Base-by-base conservation (phyloP, 805 yeast genomes). In the Tetrapisispora iriomotensis region DNA sequence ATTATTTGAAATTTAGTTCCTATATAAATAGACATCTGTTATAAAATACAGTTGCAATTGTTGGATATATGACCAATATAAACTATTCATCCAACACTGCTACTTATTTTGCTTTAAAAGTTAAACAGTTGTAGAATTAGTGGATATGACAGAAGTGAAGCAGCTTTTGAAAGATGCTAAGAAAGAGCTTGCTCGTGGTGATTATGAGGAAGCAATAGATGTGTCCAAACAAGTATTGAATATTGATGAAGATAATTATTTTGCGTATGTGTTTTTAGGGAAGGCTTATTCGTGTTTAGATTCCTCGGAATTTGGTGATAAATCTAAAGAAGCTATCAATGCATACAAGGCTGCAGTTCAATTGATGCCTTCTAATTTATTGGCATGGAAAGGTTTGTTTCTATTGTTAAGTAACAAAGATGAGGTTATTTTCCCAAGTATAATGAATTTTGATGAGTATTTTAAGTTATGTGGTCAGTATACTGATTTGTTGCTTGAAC, bases 381-480 rank as follows among this genome's bases (percentile, higher is more conserved):
- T 73, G 20, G 94, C 87, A 0, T 88, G 92, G 94, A 85, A 83
- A 51, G 97, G 97, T 1, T 67, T 79, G 43, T 61, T 77, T 42
- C 22, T 23, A 12, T 14, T 33, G 15, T 70, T 74, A 35, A 57
- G 75, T 0, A 44, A 58, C 10, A 46, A 46, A 29, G 34, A 37
- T 1, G 49, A 59, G 10, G 47, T 49, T 8, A 38, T 47, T 13
- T 29, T 57, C 5, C 54, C 64, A 3, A 70, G 74, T 39, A 64
- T 62, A 45, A 50, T 55, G 4, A 40, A 58, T 2, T 78, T 72
- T 55, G 49, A 51, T 31, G 41, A 54, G 22, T 51, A 46, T 38
- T 79, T 81, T 49, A 49, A 57, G 0, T 65, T 72, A 6, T 53
- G 74, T 39, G 66, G 72, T 2, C 60, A 64, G 4, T 70, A 71